phyloP scores from a whole-genome alignment of 2,329 filamentous ascomycete species.

The Botrytis hyacinthi region DNA sequence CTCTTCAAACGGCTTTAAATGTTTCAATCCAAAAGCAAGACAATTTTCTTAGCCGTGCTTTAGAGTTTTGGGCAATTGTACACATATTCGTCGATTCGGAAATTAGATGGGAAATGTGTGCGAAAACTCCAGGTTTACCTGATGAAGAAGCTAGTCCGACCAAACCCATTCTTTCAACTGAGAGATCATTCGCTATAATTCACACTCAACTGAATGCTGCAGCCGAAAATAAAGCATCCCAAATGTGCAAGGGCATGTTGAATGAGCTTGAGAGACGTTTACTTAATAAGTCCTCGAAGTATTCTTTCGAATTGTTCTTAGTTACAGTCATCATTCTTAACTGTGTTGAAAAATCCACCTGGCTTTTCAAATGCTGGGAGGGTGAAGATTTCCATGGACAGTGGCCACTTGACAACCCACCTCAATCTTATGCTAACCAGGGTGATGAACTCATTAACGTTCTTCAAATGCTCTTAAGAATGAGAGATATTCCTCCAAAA shows the following conservation, averaged over 20 bases:
- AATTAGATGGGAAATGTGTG: conserved; percentile 53
- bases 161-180: conserved; percentile 27
- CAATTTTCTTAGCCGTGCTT: conserved; percentile 54
- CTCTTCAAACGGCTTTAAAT: conserved; percentile 50
- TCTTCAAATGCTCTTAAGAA: conserved; percentile 60
- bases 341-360: conserved; percentile 65
- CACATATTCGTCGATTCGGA: conserved; percentile 62
- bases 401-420: conserved; percentile 61
- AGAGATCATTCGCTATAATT: conserved; percentile 53
- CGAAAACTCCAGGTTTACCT: conserved; percentile 23
- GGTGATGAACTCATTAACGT: conserved; percentile 58
- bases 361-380: conserved; percentile 68
- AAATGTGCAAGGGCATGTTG: conserved; percentile 56
- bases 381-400: conserved; percentile 51
- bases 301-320: conserved; percentile 59
- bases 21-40: conserved; percentile 51
- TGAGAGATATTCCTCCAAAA: conserved; percentile 57
- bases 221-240: conserved; percentile 61
- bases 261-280: conserved; percentile 60
- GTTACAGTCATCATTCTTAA: conserved; percentile 62
- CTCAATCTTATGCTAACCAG: conserved; percentile 56
- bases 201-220: conserved; percentile 64
- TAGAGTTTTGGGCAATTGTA: conserved; percentile 64
- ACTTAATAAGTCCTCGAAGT: conserved; percentile 53
- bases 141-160: conserved; percentile 27